phyloP scores from a whole-genome alignment of 495 filamentous ascomycete species.

The Penicillium bialowiezense region DNA sequence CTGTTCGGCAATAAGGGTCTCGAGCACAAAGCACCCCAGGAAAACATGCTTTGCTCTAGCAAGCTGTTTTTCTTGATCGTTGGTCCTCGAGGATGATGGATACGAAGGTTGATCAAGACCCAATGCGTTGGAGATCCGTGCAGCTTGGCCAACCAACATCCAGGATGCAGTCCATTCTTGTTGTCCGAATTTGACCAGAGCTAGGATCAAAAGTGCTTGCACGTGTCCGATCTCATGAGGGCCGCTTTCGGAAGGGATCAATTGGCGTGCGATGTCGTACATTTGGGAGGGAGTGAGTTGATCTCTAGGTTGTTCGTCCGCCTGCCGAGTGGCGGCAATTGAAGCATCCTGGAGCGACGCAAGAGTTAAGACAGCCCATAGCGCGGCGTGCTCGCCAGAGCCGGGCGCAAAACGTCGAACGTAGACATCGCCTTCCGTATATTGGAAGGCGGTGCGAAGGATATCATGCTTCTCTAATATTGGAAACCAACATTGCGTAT shows the following conservation, averaged over 20 bases:
- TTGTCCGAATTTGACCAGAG: conserved; percentile 56
- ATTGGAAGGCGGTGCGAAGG: conserved; percentile 45
- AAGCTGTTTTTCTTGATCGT: conserved; percentile 19
- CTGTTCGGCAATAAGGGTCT: conserved; percentile 57
- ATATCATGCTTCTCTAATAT: conserved; percentile 69
- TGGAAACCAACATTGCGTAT: conserved; percentile 72
- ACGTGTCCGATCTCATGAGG: conserved; percentile 56
- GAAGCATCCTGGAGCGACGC: conserved; percentile 48
- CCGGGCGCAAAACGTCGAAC: conserved; percentile 25
- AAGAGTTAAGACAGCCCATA: conserved; percentile 61
- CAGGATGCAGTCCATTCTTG: conserved; percentile 53
- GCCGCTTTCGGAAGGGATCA: conserved; percentile 56
- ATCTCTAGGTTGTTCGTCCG: conserved; percentile 13
- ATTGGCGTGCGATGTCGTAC: conserved; percentile 51
- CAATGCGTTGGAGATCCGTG: conserved; percentile 51
- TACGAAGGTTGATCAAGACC: conserved; percentile 29
- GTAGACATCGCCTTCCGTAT: conserved; percentile 39
- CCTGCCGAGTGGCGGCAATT: conserved; percentile 34
- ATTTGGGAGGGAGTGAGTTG: conserved; percentile 32
- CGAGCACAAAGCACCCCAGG: conserved; percentile 62
- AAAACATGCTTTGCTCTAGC: conserved; percentile 50
- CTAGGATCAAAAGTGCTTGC: conserved; percentile 60
- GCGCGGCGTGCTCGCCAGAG: conserved; percentile 56
- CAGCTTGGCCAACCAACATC: conserved; percentile 60
- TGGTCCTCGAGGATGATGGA: conserved; percentile 5